These are phyloP conservation scores for Pharus latifolius DNA, from an alignment of 176 grass and related monocot genomes.

Conservation along the genomic window DNA sequence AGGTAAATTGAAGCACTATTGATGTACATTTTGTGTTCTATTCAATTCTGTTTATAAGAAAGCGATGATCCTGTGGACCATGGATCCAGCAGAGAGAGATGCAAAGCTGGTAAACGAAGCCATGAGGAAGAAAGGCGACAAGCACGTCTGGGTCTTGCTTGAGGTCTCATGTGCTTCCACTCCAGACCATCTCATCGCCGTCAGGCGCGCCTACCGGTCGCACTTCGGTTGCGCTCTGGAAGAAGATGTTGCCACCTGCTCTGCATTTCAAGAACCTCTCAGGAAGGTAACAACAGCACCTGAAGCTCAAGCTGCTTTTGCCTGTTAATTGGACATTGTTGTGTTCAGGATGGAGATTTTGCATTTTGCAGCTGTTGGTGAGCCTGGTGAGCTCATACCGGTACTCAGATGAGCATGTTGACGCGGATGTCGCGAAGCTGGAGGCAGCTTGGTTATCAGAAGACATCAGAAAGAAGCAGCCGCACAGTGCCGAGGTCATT, in stretches of 20 bases:
- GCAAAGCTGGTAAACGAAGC: slow-evolving; percentile 47
- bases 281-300: slow-evolving; percentile 38
- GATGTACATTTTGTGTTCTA: background rate
- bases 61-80: slow-evolving; percentile 53
- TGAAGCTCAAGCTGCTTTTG: too few species aligned
- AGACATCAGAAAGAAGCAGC: slow-evolving; percentile 27
- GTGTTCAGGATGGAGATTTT: background rate
- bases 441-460: slow-evolving; percentile 32
- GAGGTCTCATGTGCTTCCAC: slow-evolving; percentile 55
- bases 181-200: slow-evolving; percentile 58
- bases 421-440: slow-evolving; percentile 18
- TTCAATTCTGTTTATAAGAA: background rate
- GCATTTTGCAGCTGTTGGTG: slow-evolving; percentile 23
- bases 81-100: slow-evolving; percentile 61
- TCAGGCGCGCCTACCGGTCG: slow-evolving; percentile 52
- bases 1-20: too few species aligned
- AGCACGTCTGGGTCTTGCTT: slow-evolving; percentile 30
- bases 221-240: slow-evolving; percentile 53
- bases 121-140: slow-evolving; percentile 25
- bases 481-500: slow-evolving; percentile 26
- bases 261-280: slow-evolving; percentile 29
- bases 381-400: slow-evolving; percentile 41
- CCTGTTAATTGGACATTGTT: too few species aligned
- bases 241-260: slow-evolving; percentile 47
- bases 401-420: slow-evolving; percentile 23